phyloP scores from a whole-genome alignment of 768 basidiomycete species.

The Floccularia luteovirens region DNA sequence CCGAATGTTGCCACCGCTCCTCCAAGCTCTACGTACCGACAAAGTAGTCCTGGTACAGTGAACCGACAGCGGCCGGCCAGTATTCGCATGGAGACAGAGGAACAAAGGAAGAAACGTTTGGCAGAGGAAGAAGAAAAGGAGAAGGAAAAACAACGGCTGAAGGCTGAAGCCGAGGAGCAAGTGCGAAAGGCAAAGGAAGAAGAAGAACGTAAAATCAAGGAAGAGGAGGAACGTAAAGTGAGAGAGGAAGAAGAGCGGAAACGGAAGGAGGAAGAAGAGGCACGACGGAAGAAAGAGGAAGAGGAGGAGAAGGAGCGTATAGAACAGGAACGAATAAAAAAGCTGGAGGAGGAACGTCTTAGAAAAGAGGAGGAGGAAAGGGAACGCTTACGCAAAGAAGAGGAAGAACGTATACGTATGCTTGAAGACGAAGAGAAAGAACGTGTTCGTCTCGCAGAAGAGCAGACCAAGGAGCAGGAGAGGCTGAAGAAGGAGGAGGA shows the following conservation, averaged over 20 bases:
- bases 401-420: conserved; percentile 34
- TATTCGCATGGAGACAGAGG: conserved; percentile 59
- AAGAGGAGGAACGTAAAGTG: conserved; percentile 24
- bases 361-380: conserved; percentile 28
- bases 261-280: conserved; percentile 18
- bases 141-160: conserved; percentile 29
- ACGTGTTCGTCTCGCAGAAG: conserved; percentile 17
- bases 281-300: conserved; percentile 39
- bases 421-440: conserved; percentile 31
- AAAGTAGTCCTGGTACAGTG: conserved; percentile 30
- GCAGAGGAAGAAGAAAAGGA: conserved; percentile 38
- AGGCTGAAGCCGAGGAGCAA: conserved; percentile 36
- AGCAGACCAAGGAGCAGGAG: conserved; percentile 35
- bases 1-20: conserved; percentile 26
- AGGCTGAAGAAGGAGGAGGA: conserved; percentile 30
- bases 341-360: conserved; percentile 28
- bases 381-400: conserved; percentile 23
- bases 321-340: conserved; percentile 35
- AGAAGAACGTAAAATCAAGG: conserved; percentile 33
- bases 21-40: conserved; percentile 20
- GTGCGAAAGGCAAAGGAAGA: conserved; percentile 32
- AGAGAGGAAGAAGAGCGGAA: conserved; percentile 19
- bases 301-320: conserved; percentile 43
- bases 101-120: conserved; percentile 34
- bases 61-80: conserved; percentile 23